Base-by-base conservation (phyloP, 2,329 filamentous ascomycete species). In the Claviceps humidiphila region DNA sequence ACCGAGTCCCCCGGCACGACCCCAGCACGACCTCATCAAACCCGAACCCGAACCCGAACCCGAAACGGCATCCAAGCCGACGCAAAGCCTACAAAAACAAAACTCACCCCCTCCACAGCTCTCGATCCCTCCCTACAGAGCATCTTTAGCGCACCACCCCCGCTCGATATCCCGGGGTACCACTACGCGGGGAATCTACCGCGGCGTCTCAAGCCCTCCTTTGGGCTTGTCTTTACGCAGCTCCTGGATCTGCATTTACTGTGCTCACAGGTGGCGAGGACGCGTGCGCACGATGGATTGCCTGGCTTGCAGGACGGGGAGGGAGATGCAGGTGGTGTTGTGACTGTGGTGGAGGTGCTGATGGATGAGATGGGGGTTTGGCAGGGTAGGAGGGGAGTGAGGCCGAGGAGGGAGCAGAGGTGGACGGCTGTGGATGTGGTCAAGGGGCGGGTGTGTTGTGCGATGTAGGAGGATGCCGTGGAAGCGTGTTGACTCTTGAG, bases 161-260 rank as follows among this genome's bases (percentile, higher is more conserved):
- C 59, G 14, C 52, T 59, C 20, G 30, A 56, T 41, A 47, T 56
- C 45, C 47, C 58, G 14, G 57, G 53, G 9, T 58, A 60, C 55
- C 11, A 40, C 30, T 34, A 34, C 55, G 54, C 54, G 42, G 51
- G 58, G 41, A 58, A 47, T 38, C 54, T 56, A 26, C 45, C 58
- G 22, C 59, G 64, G 8, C 60, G 64, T 67, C 4, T 24, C 55
- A 78, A 74, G 54, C 75, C 76, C 5, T 69, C 69, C 16, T 80
- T 79, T 51, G 79, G 79, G 5, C 65, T 71, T 14, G 70, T 76
- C 4, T 82, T 82, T 55, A 58, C 71, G 5, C 74, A 78, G 61
- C 67, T 81, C 43, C 65, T 79, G 0, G 73, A 80, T 46, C 50
- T 81, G 17, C 78, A 82, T 54, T 56, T 83, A 5, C 65, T 82